Conservation (phyloP, 148 eudicot genomes). For the Chenopodium album region DNA sequence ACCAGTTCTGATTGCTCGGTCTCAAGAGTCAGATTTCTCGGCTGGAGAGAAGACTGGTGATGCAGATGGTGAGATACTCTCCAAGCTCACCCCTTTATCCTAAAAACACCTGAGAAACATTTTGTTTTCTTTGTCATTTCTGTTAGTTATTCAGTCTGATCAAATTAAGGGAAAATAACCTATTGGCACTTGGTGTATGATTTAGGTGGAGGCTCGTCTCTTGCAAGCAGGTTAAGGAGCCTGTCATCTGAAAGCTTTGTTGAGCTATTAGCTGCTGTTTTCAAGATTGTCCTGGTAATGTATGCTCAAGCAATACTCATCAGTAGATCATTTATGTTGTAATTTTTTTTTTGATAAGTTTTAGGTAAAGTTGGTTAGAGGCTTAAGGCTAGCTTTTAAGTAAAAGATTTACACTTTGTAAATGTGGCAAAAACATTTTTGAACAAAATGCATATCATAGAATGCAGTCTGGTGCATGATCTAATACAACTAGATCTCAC, state of each 20-base stretch:
- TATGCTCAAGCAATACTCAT: slow-evolving; percentile 28
- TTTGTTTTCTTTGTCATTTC: not conserved
- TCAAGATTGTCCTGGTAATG: slow-evolving; percentile 85
- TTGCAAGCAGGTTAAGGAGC: slow-evolving; percentile 84
- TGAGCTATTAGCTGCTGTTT: slow-evolving; percentile 69
- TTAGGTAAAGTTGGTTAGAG: not conserved
- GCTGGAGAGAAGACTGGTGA: slow-evolving; percentile 74
- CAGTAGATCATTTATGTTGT: not conserved
- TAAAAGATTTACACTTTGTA: not conserved
- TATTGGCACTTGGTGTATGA: slow-evolving; percentile 24
- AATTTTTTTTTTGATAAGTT: too few relatives aligned
- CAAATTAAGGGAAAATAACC: not conserved
- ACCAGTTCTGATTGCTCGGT: slow-evolving; percentile 65
- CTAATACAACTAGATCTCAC: not conserved
- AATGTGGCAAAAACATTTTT: not conserved
- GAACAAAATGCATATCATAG: not conserved
- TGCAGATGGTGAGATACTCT: slow-evolving; percentile 60
- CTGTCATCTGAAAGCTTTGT: slow-evolving; percentile 83
- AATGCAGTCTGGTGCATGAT: not conserved
- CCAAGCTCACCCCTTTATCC: not conserved
- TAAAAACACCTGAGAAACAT: not conserved
- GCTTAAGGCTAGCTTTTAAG: not conserved
- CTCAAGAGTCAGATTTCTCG: slow-evolving; percentile 55
- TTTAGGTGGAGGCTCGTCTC: slow-evolving; percentile 86
- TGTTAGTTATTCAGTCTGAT: not conserved